Percentiles rank a stretch among this genome's conserved stretches.
phyloP scores from a whole-genome alignment of 2,329 filamentous ascomycete species.

The Thelonectria rubi region DNA sequence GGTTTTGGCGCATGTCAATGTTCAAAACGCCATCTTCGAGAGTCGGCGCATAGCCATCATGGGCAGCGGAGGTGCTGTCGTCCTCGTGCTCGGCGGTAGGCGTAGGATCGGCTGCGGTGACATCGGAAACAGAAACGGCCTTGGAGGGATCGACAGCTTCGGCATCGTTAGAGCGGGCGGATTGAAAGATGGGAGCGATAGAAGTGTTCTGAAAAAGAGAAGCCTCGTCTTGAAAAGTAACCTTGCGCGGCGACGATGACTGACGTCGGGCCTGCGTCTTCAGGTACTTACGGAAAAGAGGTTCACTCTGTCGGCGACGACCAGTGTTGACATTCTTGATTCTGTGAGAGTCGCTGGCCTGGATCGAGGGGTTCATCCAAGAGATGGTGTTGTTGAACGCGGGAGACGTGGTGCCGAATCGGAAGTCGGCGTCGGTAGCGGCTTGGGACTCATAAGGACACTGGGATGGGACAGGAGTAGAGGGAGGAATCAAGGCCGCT shows the following conservation, averaged over 20 bases:
- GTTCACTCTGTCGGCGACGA: conserved; percentile 48
- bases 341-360: conserved; percentile 35
- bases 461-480: conserved; percentile 27
- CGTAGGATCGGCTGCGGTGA: not conserved
- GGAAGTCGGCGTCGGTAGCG: conserved; percentile 31
- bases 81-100: not conserved
- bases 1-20: conserved; percentile 48
- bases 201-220: conserved; percentile 31
- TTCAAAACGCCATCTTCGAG: conserved; percentile 41
- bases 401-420: conserved; percentile 43
- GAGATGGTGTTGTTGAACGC: conserved; percentile 41
- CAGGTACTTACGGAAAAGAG: conserved; percentile 42
- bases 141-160: not conserved
- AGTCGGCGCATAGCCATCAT: conserved; percentile 3
- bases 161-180: not conserved
- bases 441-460: conserved; percentile 23
- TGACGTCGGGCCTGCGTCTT: conserved; percentile 39
- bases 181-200: conserved; percentile 18
- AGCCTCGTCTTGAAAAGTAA: conserved; percentile 33
- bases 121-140: not conserved
- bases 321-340: conserved; percentile 35
- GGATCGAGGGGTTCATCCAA: conserved; percentile 39
- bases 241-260: conserved; percentile 44
- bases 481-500: conserved; percentile 29
- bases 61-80: not conserved